Base-by-base conservation (phyloP, 768 basidiomycete species). In the Roridomyces roridus region DNA sequence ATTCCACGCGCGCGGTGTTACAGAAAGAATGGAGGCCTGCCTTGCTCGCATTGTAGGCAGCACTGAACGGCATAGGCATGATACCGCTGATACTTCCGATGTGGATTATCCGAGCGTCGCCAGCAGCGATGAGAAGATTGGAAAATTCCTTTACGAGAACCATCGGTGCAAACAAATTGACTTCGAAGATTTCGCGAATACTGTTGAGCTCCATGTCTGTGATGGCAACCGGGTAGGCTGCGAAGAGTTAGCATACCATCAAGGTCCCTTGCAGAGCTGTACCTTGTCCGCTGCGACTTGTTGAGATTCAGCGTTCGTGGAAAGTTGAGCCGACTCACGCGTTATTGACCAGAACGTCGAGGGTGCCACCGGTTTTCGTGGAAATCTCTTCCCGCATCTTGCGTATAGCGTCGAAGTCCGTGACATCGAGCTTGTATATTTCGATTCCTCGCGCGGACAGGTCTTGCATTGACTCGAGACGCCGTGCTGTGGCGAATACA, bases 101-200 rank as follows among this genome's bases (percentile, higher is more conserved):
- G 39, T 69, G 55, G 14, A 69, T 44, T 24, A 70, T 61, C 14
- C 62, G 63, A 8, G 42, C 67, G 26, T 67, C 55, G 46, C 42
- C 59, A 10, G 62, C 56, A 2, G 59, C 59, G 39, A 72, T 46
- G 15, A 72, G 52, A 21, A 72, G 53, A 17, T 23, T 59, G 1
- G 57, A 24, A 52, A 72, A 72, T 42, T 59, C 65, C 37, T 70
- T 51, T 2, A 66, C 55, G 64, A 71, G 64, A 4, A n/a, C 9
- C 63, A 72, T 66, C 1, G 60, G 43, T 0, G 51, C 63, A 37
- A 70, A 68, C 31, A 71, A 20, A 50, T 72, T 71, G 20, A 67
- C 64, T 15, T 71, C 66, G 40, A 71, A 71, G 12, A 69, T 31
- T n/a, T 23, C 55, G 21, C 57, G 45, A 34, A 58, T 59, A 5